Conservation (phyloP, 495 filamentous ascomycete species). For the Stereocaulon alpinum region DNA sequence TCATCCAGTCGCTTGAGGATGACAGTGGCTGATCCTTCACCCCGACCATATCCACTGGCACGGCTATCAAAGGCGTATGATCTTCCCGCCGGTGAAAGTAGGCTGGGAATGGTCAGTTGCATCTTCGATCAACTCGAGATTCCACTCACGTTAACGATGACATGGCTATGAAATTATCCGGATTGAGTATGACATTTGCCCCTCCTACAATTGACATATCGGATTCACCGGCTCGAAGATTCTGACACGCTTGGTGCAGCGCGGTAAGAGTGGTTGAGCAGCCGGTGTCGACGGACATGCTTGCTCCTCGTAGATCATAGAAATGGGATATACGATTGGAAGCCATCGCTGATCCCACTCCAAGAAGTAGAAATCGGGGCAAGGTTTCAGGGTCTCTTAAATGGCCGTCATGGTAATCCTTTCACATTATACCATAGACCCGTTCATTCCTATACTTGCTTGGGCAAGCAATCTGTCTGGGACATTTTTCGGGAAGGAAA, state of each 20-base stretch:
- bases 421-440: slow-evolving; percentile 9
- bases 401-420: too few species aligned
- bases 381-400: too few species aligned
- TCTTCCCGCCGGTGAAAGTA: slow-evolving; percentile 9
- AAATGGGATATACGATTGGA: slow-evolving; percentile 25
- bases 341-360: slow-evolving; percentile 14
- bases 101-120: too few species aligned
- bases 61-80: slow-evolving; percentile 7
- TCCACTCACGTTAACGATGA: background rate
- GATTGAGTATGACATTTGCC: slow-evolving; percentile 31
- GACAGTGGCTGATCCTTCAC: slow-evolving; percentile 21
- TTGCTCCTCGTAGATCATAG: slow-evolving; percentile 20
- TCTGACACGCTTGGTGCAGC: slow-evolving; percentile 40
- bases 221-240: slow-evolving; percentile 38
- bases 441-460: slow-evolving; percentile 1
- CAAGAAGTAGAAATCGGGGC: too few species aligned
- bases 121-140: too few species aligned
- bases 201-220: slow-evolving; percentile 34
- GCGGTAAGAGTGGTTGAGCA: slow-evolving; percentile 41
- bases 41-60: background rate
- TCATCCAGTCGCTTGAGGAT: slow-evolving; percentile 22
- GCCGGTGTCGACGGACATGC: slow-evolving; percentile 29
- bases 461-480: slow-evolving; percentile 5
- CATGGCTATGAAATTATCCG: slow-evolving; percentile 12
- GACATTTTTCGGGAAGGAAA: slow-evolving; percentile 7